Conservation (phyloP, 2,329 filamentous ascomycete species). For the Monosporascus cannonballus region DNA sequence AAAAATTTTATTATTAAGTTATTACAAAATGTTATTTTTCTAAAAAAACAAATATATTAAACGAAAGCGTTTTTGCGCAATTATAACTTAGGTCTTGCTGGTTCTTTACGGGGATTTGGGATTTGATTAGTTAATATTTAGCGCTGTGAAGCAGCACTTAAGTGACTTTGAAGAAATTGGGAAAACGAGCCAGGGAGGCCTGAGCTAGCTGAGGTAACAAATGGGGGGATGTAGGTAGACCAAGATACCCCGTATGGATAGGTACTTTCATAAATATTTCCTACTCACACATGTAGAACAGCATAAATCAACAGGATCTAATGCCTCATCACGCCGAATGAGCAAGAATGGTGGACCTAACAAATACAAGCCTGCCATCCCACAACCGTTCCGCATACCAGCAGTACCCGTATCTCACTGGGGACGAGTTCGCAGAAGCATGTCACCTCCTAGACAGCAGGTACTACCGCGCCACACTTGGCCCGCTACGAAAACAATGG, state of each 20-base stretch:
- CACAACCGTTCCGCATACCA: constrained; percentile 32
- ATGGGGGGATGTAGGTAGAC: neutral
- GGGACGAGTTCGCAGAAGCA: constrained; percentile 57
- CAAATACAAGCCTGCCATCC: constrained; percentile 4
- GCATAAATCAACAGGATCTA: neutral
- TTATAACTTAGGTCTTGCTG: no score
- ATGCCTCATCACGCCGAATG: neutral
- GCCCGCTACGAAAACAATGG: constrained; percentile 47
- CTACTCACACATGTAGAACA: no score
- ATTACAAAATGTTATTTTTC: no score
- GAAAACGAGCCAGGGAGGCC: no score
- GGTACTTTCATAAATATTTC: neutral
- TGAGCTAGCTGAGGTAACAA: no score
- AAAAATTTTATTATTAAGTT: no score
- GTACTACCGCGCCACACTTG: constrained; percentile 54
- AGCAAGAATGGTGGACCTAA: neutral
- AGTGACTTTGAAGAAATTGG: no score
- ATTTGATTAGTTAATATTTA: no score
- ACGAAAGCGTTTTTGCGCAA: no score
- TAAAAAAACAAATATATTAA: no score
- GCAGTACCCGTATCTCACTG: constrained; percentile 55
- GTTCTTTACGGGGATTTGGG: no score
- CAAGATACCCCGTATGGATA: constrained; percentile 4
- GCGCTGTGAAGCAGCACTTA: no score
- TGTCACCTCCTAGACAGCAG: constrained; percentile 56